Conservation (phyloP, 805 yeast species). For the Hanseniaspora singularis region DNA sequence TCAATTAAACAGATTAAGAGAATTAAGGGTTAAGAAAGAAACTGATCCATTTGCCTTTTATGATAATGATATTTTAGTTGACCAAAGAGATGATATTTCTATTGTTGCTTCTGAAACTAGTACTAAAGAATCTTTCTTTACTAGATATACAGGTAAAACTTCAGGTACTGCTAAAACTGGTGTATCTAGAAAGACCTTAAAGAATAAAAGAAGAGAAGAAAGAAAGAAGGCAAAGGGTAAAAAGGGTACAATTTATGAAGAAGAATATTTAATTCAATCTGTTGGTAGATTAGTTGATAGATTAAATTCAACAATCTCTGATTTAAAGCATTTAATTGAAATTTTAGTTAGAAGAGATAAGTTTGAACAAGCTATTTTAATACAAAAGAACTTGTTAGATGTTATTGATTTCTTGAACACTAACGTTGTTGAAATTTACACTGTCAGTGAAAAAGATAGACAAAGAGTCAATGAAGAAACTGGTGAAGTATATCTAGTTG, state of each 20-base stretch:
- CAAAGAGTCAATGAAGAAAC: conserved; percentile 72
- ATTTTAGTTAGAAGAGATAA: conserved; percentile 60
- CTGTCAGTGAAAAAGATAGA: conserved; percentile 71
- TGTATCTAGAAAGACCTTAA: conserved; percentile 81
- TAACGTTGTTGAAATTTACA: conserved; percentile 64
- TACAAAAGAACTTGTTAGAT: conserved; percentile 56
- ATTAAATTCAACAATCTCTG: conserved; percentile 58
- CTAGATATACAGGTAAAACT: conserved; percentile 93
- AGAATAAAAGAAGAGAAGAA: conserved; percentile 88
- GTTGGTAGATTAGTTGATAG: conserved; percentile 81
- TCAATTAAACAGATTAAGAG: conserved; percentile 73
- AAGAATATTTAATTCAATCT: conserved; percentile 81
- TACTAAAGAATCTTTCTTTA: conserved; percentile 82
- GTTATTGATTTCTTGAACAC: conserved; percentile 44
- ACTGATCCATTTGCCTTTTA: conserved; percentile 80
- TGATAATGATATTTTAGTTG: conserved; percentile 45
- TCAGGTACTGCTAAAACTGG: conserved; percentile 94
- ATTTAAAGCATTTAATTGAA: conserved; percentile 61
- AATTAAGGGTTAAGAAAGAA: conserved; percentile 67
- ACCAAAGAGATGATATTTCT: conserved; percentile 85
- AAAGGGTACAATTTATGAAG: conserved; percentile 95
- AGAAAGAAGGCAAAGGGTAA: conserved; percentile 93
- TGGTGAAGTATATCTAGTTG: conserved; percentile 68
- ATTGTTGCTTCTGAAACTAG: conserved; percentile 91
- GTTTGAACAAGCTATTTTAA: conserved; percentile 69